phyloP scores from a whole-genome alignment of 2,329 filamentous ascomycete genomes.

The Pseudocercospora eumusae region DNA sequence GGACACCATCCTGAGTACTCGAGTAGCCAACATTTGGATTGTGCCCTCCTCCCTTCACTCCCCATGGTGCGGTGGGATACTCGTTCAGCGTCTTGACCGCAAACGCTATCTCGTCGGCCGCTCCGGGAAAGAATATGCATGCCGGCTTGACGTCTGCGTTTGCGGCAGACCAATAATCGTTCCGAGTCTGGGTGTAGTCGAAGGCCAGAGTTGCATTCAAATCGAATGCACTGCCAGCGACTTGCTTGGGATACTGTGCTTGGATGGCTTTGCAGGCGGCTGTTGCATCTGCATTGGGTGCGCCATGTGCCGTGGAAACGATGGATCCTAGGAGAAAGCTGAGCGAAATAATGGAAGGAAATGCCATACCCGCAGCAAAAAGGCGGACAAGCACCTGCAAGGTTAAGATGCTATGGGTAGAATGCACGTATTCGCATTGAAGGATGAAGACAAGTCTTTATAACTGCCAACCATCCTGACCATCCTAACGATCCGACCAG shows the following conservation, averaged over 20 bases:
- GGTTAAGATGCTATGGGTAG: not conserved
- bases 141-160: conserved; percentile 27
- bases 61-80: conserved; percentile 54
- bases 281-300: conserved; percentile 16
- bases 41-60: conserved; percentile 55
- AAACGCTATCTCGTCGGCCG: conserved; percentile 54
- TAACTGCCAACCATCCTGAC: not conserved
- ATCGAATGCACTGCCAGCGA: conserved; percentile 19
- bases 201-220: conserved; percentile 20
- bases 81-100: conserved; percentile 54
- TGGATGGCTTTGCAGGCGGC: conserved; percentile 18
- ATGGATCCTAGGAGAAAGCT: conserved; percentile 4
- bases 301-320: conserved; percentile 9
- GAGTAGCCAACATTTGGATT: conserved; percentile 52
- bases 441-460: not conserved
- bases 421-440: not conserved
- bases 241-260: conserved; percentile 21
- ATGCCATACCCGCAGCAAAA: conserved; percentile 1
- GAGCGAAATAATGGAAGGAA: not conserved
- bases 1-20: conserved; percentile 48
- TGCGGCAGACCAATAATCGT: conserved; percentile 27
- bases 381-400: not conserved
- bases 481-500: not conserved
- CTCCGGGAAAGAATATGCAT: conserved; percentile 47
- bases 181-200: conserved; percentile 22